phyloP scores from a whole-genome alignment of 805 yeast species.

The Kodamaea restingae region DNA sequence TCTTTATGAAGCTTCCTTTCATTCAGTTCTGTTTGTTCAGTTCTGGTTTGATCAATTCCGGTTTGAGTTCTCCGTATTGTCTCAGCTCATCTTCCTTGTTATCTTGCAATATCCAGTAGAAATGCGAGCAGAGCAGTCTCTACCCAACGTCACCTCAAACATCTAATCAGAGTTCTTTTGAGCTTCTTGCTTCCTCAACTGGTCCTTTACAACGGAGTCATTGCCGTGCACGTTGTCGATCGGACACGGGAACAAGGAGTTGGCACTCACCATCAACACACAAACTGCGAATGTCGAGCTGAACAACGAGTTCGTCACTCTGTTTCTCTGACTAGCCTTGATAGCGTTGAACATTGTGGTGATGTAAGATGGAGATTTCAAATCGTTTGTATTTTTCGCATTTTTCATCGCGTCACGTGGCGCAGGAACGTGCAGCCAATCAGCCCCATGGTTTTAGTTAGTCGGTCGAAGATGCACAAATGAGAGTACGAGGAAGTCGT shows the following conservation, averaged over 20 bases:
- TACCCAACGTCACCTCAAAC: too few species aligned
- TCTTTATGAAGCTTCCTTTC: too few species aligned
- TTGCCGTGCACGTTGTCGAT: conserved; percentile 39
- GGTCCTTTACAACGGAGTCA: conserved; percentile 37
- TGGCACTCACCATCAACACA: conserved; percentile 51
- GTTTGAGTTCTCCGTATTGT: too few species aligned
- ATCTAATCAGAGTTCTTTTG: neutral
- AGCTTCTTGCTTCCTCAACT: conserved; percentile 14
- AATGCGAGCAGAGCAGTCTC: too few species aligned
- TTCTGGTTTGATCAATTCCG: too few species aligned
- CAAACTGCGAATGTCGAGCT: conserved; percentile 74
- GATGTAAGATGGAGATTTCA: neutral
- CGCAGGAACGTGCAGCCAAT: too few species aligned
- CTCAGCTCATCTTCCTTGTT: too few species aligned
- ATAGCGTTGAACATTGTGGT: conserved; percentile 41
- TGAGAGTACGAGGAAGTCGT: too few species aligned
- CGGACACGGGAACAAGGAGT: conserved; percentile 46
- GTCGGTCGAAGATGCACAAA: too few species aligned
- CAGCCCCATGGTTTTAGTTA: too few species aligned
- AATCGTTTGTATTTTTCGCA: neutral
- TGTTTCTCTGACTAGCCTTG: conserved; percentile 53
- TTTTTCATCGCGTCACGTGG: neutral
- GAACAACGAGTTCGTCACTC: conserved; percentile 61
- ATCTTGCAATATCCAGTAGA: too few species aligned
- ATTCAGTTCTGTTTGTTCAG: too few species aligned